Base-by-base conservation (phyloP, 2,329 filamentous ascomycete genomes). In the Microsporum audouinii region DNA sequence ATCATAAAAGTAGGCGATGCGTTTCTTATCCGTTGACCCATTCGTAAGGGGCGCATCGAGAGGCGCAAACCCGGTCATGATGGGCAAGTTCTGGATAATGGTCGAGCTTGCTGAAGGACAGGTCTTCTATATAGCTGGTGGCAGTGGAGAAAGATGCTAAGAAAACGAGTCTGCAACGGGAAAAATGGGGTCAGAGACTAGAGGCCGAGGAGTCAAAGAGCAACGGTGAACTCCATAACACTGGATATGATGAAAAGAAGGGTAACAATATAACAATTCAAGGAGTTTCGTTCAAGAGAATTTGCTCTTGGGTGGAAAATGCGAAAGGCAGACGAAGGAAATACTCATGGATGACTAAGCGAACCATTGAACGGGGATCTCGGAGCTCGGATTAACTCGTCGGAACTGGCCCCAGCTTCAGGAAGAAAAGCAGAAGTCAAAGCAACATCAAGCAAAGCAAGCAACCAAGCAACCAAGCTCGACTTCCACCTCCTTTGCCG, bases 1-100 rank as follows among this genome's bases (percentile, higher is more conserved):
- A 72, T 97, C 92, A 81, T 97, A 97, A 76, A 97, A 97, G 78
- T 97, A 97, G 61, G 92, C 92, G 62, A 97, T 89, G 72, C 92
- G 90, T 77, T 94, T 95, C 72, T 82, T 82, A 67, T 75, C 77
- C 31, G 76, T 77, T 53, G 77, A 70, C 59, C 78, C 78, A 72
- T 82, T 81, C 31, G 74, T 67, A 62, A 75, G 77, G 65, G 76
- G 76, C 66, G 76, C 73, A 71, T 83, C 84, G 65, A 84, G 75
- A 63, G 79, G 83, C 66, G 75, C 80, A 70, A 76, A 78, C 55
- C 77, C 74, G 65, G 80, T 75, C 81, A 84, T 84, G 45, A 62
- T 73, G 57, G 36, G 55, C 55, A 43, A 33, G 10, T 1, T 2
- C 17, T 57, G 36, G 55, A n/a, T 43, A 39, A 31, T 39, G 4